phyloP scores from a whole-genome alignment of 2,329 filamentous ascomycete species.

The Colletotrichum zoysiae region DNA sequence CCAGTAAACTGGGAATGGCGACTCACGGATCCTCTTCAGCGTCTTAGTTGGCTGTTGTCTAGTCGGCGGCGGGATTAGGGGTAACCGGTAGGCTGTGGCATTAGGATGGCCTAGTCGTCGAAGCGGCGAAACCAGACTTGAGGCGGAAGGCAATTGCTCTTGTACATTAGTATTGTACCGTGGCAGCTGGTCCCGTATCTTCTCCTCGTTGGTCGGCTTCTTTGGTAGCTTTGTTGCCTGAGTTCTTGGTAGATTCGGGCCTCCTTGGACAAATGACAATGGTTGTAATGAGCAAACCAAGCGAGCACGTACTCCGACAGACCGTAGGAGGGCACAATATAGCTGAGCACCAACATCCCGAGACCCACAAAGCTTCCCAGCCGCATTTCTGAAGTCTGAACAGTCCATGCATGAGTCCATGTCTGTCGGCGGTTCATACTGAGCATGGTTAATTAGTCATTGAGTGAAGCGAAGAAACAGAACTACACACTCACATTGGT shows the following conservation, averaged over 20 bases:
- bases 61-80: conserved; percentile 55
- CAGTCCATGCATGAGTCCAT: conserved; percentile 77
- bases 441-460: conserved; percentile 43
- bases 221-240: conserved; percentile 48
- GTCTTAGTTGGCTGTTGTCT: conserved; percentile 47
- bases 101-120: conserved; percentile 66
- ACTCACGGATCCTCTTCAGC: conserved; percentile 71
- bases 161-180: conserved; percentile 51
- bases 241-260: conserved; percentile 61
- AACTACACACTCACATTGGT: conserved; percentile 61
- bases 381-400: conserved; percentile 79
- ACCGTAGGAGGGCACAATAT: conserved; percentile 87
- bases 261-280: conserved; percentile 74
- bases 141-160: conserved; percentile 45
- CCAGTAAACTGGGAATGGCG: conserved; percentile 89
- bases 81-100: conserved; percentile 66
- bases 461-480: not conserved
- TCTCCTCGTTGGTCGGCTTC: conserved; percentile 51
- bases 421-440: conserved; percentile 71
- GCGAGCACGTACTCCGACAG: conserved; percentile 83
- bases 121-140: conserved; percentile 55
- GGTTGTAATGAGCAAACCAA: conserved; percentile 92
- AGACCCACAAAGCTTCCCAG: conserved; percentile 79
- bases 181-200: conserved; percentile 55
- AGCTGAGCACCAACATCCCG: conserved; percentile 91